Evolutionary conservation across 106 monocot species (phyloP), one percentile per base, ranked within the genome.

Genomic region (Narthecium ossifragum): DNA sequence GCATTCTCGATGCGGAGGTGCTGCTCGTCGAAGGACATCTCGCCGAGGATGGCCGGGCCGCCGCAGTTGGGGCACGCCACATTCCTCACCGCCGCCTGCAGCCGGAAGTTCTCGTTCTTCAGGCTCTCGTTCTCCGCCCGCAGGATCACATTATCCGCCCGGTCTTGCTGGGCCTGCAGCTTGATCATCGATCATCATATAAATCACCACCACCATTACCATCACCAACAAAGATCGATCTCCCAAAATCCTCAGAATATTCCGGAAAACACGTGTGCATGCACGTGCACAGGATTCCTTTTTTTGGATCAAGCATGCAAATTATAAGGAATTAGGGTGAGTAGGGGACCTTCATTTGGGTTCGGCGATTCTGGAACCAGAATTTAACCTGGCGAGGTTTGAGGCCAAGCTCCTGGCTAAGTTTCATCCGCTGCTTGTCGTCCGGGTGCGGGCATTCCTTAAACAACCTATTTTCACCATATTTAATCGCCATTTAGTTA

Each of bases 281-380:
- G n/a, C n/a, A n/a, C n/a, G n/a, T n/a, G n/a, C n/a, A n/a, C n/a
- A n/a, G n/a, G n/a, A n/a, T n/a, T n/a, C n/a, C n/a, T n/a, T n/a
- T n/a, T n/a, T n/a, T n/a, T n/a, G n/a, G n/a, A n/a, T n/a, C n/a
- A n/a, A n/a, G n/a, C n/a, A n/a, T n/a, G n/a, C n/a, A 41, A 43
- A 43, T 43, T 3, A 37, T 37, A 37, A 37, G n/a, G 36, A 43
- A 43, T 43, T 1, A 43, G 18, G 18, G 1, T 10, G 18, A 43
- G 36, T 5, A 43, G 4, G 18, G 18, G 12, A 92, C 93, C 87
- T 98, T 98, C 87, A 98, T 87, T 61, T 98, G 96, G 30, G 96
- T 98, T 9, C 96, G 85, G 10, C 90, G 77, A 66, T 98, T 98
- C 69, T 98, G 96, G 76, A 98, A 98, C 96, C 96, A 98, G 74